phyloP scores from a whole-genome alignment of 768 basidiomycete species.

The Lyophyllum shimeji region DNA sequence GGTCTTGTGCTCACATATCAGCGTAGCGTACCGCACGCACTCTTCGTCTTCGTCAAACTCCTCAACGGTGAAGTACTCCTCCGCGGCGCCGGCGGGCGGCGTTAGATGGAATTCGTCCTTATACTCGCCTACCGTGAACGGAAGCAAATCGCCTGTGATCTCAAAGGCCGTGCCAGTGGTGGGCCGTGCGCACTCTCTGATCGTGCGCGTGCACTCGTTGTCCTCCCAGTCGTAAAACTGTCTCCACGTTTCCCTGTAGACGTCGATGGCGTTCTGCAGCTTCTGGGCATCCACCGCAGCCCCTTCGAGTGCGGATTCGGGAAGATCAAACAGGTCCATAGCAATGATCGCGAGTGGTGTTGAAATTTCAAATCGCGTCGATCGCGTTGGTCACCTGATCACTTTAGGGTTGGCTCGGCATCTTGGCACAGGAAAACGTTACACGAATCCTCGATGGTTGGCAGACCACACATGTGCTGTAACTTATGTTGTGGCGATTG shows the following conservation, averaged over 20 bases:
- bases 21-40: constrained; percentile 10
- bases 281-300: background rate
- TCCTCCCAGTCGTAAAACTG: constrained; percentile 50
- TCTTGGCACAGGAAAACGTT: too few relatives aligned
- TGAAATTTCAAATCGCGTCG: background rate
- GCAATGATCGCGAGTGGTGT: background rate
- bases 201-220: constrained; percentile 19
- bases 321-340: constrained; percentile 9
- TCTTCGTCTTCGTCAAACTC: constrained; percentile 12
- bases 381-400: background rate
- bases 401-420: background rate
- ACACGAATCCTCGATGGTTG: too few relatives aligned
- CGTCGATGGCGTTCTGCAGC: constrained; percentile 21
- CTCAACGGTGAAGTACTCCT: constrained; percentile 17
- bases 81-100: background rate
- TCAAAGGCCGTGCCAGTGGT: background rate
- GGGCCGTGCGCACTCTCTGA: constrained; percentile 11
- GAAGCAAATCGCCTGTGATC: background rate
- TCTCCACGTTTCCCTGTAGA: constrained; percentile 40
- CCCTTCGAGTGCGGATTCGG: background rate
- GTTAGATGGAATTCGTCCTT: constrained; percentile 4
- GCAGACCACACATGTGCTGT: too few relatives aligned
- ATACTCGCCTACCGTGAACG: background rate
- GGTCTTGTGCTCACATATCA: constrained; percentile 6
- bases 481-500: too few relatives aligned